Evolutionary conservation across 2,329 filamentous ascomycete genomes (phyloP).

Genomic region (Pyrenophora seminiperda): DNA sequence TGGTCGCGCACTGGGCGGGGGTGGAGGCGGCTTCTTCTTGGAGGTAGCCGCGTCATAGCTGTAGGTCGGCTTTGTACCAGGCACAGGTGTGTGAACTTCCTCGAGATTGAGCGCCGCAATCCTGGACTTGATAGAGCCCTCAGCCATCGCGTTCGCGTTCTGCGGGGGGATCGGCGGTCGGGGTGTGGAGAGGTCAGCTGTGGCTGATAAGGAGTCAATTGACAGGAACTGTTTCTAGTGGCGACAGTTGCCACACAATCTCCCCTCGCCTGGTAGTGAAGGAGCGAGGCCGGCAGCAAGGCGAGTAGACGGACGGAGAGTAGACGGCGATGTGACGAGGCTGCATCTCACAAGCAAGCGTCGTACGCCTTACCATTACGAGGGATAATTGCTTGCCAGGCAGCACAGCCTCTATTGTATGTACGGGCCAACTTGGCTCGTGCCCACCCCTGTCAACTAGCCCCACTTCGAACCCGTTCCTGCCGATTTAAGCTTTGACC

Average conservation of each 20-base stretch:
- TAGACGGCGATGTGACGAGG: slow-evolving; percentile 6
- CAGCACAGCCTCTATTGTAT: slow-evolving; percentile 17
- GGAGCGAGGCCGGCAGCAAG: not conserved
- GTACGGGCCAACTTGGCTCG: not conserved
- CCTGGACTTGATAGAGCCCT: slow-evolving; percentile 51
- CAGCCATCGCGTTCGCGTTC: slow-evolving; percentile 37
- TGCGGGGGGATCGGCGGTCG: slow-evolving; percentile 16
- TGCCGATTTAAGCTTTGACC: slow-evolving; percentile 16
- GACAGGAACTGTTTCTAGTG: slow-evolving; percentile 7
- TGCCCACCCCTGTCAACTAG: slow-evolving; percentile 8
- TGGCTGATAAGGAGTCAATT: slow-evolving; percentile 8
- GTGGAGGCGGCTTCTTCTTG: slow-evolving; percentile 47
- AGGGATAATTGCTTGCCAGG: slow-evolving; percentile 17
- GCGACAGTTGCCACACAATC: not conserved
- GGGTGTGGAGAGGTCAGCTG: slow-evolving; percentile 13
- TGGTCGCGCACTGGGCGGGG: slow-evolving; percentile 46
- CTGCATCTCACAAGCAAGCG: slow-evolving; percentile 5
- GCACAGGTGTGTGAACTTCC: slow-evolving; percentile 49
- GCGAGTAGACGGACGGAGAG: not conserved
- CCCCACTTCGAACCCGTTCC: slow-evolving; percentile 28
- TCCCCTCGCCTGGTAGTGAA: slow-evolving; percentile 3
- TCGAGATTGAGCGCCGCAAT: slow-evolving; percentile 56
- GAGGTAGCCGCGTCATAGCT: slow-evolving; percentile 41
- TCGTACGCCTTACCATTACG: slow-evolving; percentile 14
- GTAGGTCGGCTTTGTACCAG: slow-evolving; percentile 43